Percentiles rank a stretch among this genome's conserved stretches.
These are phyloP conservation scores for Pisolithus sp. DNA, from an alignment of 768 basidiomycete species.

Conservation along the genomic window DNA sequence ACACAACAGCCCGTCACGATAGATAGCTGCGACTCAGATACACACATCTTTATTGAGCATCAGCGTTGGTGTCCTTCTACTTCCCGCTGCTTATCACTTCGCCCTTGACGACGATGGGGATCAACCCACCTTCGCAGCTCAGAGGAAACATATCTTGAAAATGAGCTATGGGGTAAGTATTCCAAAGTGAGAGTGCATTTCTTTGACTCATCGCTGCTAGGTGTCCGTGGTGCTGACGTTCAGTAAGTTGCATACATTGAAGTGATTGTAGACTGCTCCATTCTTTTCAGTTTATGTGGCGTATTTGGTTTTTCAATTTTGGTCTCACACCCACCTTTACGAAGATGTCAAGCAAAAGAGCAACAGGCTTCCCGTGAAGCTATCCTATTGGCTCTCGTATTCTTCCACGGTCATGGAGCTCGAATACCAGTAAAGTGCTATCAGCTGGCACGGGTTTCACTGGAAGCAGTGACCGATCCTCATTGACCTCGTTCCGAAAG, in stretches of 20 bases:
- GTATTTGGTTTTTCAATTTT: slow-evolving; percentile 51
- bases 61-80: slow-evolving; percentile 71
- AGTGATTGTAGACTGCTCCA: background rate
- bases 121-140: slow-evolving; percentile 21
- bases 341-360: slow-evolving; percentile 43
- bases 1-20: slow-evolving; percentile 2
- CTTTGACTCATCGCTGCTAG: slow-evolving; percentile 17
- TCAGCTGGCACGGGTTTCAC: slow-evolving; percentile 16
- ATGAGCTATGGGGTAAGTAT: slow-evolving; percentile 47
- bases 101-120: slow-evolving; percentile 27
- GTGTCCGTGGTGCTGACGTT: slow-evolving; percentile 48
- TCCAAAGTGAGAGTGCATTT: background rate
- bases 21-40: slow-evolving; percentile 52
- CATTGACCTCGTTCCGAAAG: slow-evolving; percentile 8
- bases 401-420: slow-evolving; percentile 22
- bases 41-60: slow-evolving; percentile 72
- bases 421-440: slow-evolving; percentile 11
- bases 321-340: slow-evolving; percentile 50
- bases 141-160: slow-evolving; percentile 37
- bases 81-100: slow-evolving; percentile 78
- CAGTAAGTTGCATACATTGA: slow-evolving; percentile 29
- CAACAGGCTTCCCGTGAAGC: slow-evolving; percentile 29
- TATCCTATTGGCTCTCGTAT: slow-evolving; percentile 25
- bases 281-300: slow-evolving; percentile 39
- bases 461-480: slow-evolving; percentile 10